A percentile compares a stretch with the other conserved stretches of the same genome.
These are phyloP conservation scores for Coniosporium apollinis DNA, from an alignment of 495 filamentous ascomycete species.

Conservation along the genomic window DNA sequence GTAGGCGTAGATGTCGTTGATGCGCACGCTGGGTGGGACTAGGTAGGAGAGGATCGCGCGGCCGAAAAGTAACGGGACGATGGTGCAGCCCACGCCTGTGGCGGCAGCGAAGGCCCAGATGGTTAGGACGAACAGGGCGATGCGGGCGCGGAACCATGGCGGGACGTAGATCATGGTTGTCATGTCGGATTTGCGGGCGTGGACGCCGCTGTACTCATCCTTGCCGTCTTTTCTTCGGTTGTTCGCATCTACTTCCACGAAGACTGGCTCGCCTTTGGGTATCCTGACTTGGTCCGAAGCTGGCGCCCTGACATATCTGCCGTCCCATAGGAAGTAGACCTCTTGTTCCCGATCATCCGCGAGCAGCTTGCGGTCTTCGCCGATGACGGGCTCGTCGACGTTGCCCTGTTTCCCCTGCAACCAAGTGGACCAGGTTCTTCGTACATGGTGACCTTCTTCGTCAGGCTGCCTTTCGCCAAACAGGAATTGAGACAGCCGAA, in stretches of 20 bases:
- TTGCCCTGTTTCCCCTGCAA: conserved; percentile 33
- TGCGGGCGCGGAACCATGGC: conserved; percentile 61
- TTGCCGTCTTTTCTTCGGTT: conserved; percentile 46
- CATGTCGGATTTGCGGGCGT: conserved; percentile 44
- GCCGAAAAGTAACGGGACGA: conserved; percentile 71
- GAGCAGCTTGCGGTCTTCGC: conserved; percentile 19
- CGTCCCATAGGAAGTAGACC: conserved; percentile 47
- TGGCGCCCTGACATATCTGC: conserved; percentile 77
- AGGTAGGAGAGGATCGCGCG: conserved; percentile 52
- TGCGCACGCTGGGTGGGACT: conserved; percentile 47
- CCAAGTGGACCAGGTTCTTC: conserved; percentile 36
- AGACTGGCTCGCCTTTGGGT: conserved; percentile 64
- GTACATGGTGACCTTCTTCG: conserved; percentile 57
- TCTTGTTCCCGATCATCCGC: conserved; percentile 15
- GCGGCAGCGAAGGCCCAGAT: conserved; percentile 89
- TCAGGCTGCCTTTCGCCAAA: conserved; percentile 68
- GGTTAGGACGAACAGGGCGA: conserved; percentile 69
- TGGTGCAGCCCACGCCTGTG: conserved; percentile 78
- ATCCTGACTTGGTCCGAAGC: conserved; percentile 88
- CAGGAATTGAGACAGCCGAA: conserved; percentile 81
- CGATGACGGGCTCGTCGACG: conserved; percentile 29
- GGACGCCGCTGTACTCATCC: conserved; percentile 45
- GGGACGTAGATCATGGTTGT: conserved; percentile 82
- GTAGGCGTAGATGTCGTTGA: conserved; percentile 95
- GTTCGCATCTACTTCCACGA: conserved; percentile 60